Evolutionary conservation across 192 early-diverging fungal genomes (phyloP).

Genomic region (Chytriomyces sp.): DNA sequence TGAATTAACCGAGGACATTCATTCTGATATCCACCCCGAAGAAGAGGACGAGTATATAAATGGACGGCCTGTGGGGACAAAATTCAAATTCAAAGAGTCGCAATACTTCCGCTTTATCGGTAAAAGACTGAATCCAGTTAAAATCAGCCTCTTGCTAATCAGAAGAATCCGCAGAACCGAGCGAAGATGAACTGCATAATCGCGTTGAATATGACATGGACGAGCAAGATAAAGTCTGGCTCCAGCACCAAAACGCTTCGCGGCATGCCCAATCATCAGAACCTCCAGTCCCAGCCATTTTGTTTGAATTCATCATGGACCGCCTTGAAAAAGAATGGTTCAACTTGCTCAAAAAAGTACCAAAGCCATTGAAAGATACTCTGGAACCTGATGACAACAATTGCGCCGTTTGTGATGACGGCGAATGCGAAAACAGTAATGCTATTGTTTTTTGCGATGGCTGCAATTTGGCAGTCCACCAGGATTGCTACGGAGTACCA

Average conservation of each 20-base stretch:
- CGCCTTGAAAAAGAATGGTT: constrained; percentile 97
- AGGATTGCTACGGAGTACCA: constrained; percentile 99
- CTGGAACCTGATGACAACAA: constrained; percentile 76
- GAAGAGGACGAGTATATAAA: constrained; percentile 11
- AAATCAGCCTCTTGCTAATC: background rate
- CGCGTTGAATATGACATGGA: constrained; percentile 98
- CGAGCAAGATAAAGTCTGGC: constrained; percentile 71
- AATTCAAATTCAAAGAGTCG: constrained; percentile 23
- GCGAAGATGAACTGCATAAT: constrained; percentile 51
- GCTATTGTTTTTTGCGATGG: constrained; percentile 99
- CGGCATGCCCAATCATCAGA: constrained; percentile 10
- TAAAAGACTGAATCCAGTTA: constrained; percentile 15
- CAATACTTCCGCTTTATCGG: constrained; percentile 39
- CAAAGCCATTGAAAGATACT: constrained; percentile 47
- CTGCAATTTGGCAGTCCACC: constrained; percentile 98
- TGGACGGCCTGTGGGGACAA: constrained; percentile 1
- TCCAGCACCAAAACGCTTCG: constrained; percentile 7
- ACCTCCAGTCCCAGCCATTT: constrained; percentile 56
- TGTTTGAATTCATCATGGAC: constrained; percentile 90
- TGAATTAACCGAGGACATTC: too few species aligned
- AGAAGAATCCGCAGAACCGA: constrained; percentile 42
- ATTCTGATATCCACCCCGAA: background rate
- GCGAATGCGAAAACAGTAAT: constrained; percentile 99
- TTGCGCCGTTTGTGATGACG: constrained; percentile 96
- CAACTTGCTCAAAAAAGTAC: constrained; percentile 52